These are phyloP conservation scores for Akanthomyces dipterigenus DNA, from an alignment of 2,329 filamentous ascomycete species.

Conservation along the genomic window DNA sequence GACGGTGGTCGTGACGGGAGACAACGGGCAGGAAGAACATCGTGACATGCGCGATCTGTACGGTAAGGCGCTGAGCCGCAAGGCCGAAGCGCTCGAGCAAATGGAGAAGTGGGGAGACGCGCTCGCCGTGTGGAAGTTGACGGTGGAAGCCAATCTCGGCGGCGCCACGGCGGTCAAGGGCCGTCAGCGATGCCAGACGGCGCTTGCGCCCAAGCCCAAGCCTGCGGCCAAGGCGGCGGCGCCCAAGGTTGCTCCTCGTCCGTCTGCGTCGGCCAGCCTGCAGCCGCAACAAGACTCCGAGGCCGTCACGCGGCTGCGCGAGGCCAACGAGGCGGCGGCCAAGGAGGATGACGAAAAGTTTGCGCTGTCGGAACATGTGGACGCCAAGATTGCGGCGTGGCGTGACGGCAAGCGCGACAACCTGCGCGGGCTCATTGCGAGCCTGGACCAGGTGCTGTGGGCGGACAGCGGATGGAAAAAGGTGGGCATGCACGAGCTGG, in stretches of 20 bases:
- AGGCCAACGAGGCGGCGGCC: conserved; percentile 79
- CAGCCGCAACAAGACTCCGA: conserved; percentile 53
- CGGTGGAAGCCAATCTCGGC: conserved; percentile 80
- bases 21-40: conserved; percentile 48
- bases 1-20: conserved; percentile 59
- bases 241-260: conserved; percentile 29
- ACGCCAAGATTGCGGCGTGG: conserved; percentile 73
- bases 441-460: conserved; percentile 86
- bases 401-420: conserved; percentile 90
- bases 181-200: conserved; percentile 82
- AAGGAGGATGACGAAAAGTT: conserved; percentile 89
- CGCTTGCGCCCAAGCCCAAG: conserved; percentile 63
- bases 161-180: conserved; percentile 78
- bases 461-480: conserved; percentile 93
- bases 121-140: conserved; percentile 68
- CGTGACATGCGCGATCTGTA: conserved; percentile 92
- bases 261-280: conserved; percentile 32
- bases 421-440: conserved; percentile 76
- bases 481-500: conserved; percentile 85
- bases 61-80: conserved; percentile 87
- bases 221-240: conserved; percentile 34
- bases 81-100: conserved; percentile 91
- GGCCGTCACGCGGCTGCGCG: conserved; percentile 75
- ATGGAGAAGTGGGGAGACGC: conserved; percentile 93
- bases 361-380: conserved; percentile 76